Evolutionary conservation across 1,284 basidiomycete genomes (phyloP).

Genomic region (Fomitopsis pinicola): DNA sequence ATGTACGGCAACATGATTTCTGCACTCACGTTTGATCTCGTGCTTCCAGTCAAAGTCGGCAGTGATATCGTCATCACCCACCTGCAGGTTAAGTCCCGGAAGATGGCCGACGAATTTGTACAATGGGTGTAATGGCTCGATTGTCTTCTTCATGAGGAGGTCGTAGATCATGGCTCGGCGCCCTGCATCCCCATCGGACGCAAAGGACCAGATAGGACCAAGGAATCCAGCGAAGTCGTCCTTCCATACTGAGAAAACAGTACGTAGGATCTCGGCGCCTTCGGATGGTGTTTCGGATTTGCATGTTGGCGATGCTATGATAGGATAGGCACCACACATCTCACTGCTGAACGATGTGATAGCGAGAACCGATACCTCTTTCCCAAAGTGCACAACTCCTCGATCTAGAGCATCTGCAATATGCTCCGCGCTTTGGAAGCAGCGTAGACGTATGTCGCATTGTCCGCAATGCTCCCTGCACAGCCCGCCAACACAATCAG

Average conservation of each 20-base stretch:
- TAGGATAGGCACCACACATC: conserved; percentile 7
- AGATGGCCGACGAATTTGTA: conserved; percentile 11
- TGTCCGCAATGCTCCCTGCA: too few relatives aligned
- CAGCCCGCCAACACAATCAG: too few relatives aligned
- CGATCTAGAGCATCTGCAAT: conserved; percentile 5
- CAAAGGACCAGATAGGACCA: conserved; percentile 21
- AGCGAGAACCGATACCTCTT: conserved; percentile 14
- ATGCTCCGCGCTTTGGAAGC: conserved; percentile 1
- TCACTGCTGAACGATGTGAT: conserved; percentile 5
- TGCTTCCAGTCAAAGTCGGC: conserved; percentile 23
- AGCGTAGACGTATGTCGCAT: conserved; percentile 5
- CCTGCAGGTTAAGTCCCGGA: conserved; percentile 16
- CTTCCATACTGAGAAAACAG: neutral
- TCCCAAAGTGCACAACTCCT: conserved; percentile 11
- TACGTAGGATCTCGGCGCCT: neutral
- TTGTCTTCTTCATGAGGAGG: conserved; percentile 15
- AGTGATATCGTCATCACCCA: conserved; percentile 13
- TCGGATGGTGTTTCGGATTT: conserved; percentile 8
- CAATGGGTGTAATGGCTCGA: conserved; percentile 3
- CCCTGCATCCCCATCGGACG: conserved; percentile 25
- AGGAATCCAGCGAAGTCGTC: neutral
- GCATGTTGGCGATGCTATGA: conserved; percentile 12
- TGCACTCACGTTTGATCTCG: conserved; percentile 18
- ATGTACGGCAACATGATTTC: neutral
- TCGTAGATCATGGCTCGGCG: conserved; percentile 20